Evolutionary conservation across 768 basidiomycete species (phyloP).

Genomic region (Suillus discolor): DNA sequence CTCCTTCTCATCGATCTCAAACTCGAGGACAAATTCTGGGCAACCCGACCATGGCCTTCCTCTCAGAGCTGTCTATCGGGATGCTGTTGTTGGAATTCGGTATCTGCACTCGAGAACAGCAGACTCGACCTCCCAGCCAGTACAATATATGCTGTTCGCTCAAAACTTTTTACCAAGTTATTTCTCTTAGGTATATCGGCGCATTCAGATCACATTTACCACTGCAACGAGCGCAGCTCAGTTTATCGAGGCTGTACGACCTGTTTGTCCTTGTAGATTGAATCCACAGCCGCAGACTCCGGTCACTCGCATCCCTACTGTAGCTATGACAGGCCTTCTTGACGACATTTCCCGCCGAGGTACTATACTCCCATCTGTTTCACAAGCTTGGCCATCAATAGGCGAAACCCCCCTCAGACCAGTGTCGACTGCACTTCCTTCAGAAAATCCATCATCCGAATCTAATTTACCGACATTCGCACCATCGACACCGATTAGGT

Average conservation of each 20-base stretch:
- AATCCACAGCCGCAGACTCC: slow-evolving; percentile 40
- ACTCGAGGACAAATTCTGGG: slow-evolving; percentile 29
- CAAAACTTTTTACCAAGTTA: slow-evolving; percentile 4
- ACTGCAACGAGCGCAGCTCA: slow-evolving; percentile 49
- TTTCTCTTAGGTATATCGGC: slow-evolving; percentile 61
- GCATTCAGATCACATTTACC: slow-evolving; percentile 75
- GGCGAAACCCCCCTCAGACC: background rate
- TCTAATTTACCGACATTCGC: slow-evolving; percentile 6
- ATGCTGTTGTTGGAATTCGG: slow-evolving; percentile 71
- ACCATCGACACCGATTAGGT: slow-evolving; percentile 14
- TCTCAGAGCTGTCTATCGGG: slow-evolving; percentile 81
- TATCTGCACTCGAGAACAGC: slow-evolving; percentile 57
- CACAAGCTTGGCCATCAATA: slow-evolving; percentile 13
- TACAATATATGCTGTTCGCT: slow-evolving; percentile 22
- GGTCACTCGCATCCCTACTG: slow-evolving; percentile 20
- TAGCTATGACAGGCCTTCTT: slow-evolving; percentile 10
- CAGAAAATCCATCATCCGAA: background rate
- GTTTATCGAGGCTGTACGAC: slow-evolving; percentile 63
- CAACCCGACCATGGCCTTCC: slow-evolving; percentile 58
- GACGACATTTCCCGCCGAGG: slow-evolving; percentile 19
- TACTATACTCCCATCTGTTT: slow-evolving; percentile 11
- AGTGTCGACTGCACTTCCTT: background rate
- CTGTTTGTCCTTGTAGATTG: slow-evolving; percentile 75
- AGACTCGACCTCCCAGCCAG: slow-evolving; percentile 32
- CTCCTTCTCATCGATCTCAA: slow-evolving; percentile 56